phyloP scores from a whole-genome alignment of 768 basidiomycete species.

The Leccinum aurantiacum region DNA sequence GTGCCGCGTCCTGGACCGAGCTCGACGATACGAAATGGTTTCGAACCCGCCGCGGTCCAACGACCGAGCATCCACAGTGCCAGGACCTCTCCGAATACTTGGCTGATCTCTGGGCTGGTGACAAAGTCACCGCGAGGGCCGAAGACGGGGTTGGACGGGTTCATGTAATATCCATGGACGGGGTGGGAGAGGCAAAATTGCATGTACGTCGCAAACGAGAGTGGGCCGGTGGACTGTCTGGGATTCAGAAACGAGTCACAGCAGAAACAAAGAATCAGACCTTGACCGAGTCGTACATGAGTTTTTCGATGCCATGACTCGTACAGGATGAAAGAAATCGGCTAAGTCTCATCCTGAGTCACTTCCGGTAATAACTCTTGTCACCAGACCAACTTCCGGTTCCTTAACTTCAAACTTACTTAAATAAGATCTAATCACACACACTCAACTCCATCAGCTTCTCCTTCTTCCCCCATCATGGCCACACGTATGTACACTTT shows the following conservation, averaged over 20 bases:
- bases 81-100: slow-evolving; percentile 95
- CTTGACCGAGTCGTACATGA: slow-evolving; percentile 72
- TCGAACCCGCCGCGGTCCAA: slow-evolving; percentile 59
- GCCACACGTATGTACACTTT: slow-evolving; percentile 57
- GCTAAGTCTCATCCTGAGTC: slow-evolving; percentile 15
- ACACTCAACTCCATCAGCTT: neutral
- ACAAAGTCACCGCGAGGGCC: slow-evolving; percentile 90
- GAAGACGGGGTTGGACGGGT: slow-evolving; percentile 69
- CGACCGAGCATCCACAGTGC: slow-evolving; percentile 84
- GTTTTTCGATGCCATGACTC: slow-evolving; percentile 49
- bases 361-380: neutral
- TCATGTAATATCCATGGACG: slow-evolving; percentile 90
- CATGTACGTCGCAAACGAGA: slow-evolving; percentile 90
- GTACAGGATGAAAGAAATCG: neutral
- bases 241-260: neutral
- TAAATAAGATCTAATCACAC: neutral
- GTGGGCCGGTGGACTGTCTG: slow-evolving; percentile 78
- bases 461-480: slow-evolving; percentile 39
- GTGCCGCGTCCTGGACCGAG: slow-evolving; percentile 95
- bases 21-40: slow-evolving; percentile 73
- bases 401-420: neutral
- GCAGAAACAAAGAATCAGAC: slow-evolving; percentile 33
- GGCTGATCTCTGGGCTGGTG: slow-evolving; percentile 95
- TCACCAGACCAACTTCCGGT: neutral
- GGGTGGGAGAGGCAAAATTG: slow-evolving; percentile 89